A percentile compares a stretch with the other conserved stretches of the same genome.
Conservation (phyloP, 2,329 filamentous ascomycete genomes). For the Aspergillus novoparasiticus region DNA sequence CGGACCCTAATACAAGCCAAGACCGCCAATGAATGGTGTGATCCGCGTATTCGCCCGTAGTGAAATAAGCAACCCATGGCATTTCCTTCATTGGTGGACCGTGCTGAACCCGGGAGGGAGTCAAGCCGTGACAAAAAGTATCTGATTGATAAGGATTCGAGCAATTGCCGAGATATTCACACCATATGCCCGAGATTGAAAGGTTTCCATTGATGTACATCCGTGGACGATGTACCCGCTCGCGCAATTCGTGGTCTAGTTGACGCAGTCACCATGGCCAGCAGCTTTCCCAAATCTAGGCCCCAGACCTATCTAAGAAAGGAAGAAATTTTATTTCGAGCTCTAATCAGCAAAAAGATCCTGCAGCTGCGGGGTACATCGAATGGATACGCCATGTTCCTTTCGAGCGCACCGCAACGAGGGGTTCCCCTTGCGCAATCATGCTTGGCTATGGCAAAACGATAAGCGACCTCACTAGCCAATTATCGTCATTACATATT, state of each 20-base stretch:
- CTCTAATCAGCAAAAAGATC: not conserved
- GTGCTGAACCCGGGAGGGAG: not conserved
- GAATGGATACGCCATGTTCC: not conserved
- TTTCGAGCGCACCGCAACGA: not conserved
- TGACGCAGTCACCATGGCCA: not conserved
- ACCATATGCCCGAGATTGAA: not conserved
- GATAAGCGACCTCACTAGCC: not conserved
- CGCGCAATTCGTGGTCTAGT: not conserved
- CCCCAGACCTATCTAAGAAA: not conserved
- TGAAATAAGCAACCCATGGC: not conserved
- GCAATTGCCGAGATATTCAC: not conserved
- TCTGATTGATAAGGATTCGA: not conserved
- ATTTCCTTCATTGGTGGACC: not conserved
- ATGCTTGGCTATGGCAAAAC: not conserved
- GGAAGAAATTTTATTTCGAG: not conserved
- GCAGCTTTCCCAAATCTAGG: not conserved
- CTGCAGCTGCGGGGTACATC: not conserved
- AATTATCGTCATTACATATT: not conserved
- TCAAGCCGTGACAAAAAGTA: not conserved
- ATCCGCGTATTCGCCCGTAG: no score
- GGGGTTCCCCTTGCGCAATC: not conserved
- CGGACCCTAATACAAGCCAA: no score
- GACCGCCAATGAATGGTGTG: no score
- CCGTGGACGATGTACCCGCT: no score
- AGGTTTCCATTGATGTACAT: not conserved